Conservation (phyloP, 2,329 filamentous ascomycete species). For the Aspergillus quadricinctus region DNA sequence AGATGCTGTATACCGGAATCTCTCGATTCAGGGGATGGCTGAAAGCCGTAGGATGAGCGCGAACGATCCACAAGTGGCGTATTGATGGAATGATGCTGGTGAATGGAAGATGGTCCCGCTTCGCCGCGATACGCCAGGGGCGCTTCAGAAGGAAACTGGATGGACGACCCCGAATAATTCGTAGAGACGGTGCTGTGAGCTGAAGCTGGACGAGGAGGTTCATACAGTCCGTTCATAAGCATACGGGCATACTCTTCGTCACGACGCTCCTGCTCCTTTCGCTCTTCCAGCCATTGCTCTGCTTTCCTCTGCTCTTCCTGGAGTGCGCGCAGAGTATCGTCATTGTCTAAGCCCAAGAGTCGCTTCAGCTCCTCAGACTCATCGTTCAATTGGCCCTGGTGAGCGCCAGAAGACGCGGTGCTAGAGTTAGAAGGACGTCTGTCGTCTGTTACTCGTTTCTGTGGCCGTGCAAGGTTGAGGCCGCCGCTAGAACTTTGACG, state of each 20-base stretch:
- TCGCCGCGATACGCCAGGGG: not conserved
- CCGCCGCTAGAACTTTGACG: slow-evolving; percentile 3
- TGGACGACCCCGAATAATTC: slow-evolving; percentile 3
- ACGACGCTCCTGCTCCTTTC: slow-evolving; percentile 30
- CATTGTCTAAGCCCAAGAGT: slow-evolving; percentile 22
- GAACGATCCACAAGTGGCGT: not conserved
- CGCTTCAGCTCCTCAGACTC: slow-evolving; percentile 15
- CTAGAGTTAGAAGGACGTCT: not conserved
- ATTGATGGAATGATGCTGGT: not conserved
- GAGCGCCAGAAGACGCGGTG: not conserved
- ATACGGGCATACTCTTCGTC: slow-evolving; percentile 38
- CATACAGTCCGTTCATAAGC: slow-evolving; percentile 29
- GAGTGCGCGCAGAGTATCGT: slow-evolving; percentile 22
- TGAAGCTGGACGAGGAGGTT: slow-evolving; percentile 9
- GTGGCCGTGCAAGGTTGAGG: slow-evolving; percentile 2
- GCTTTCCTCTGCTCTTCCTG: slow-evolving; percentile 28
- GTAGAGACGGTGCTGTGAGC: slow-evolving; percentile 4
- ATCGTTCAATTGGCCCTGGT: slow-evolving; percentile 1
- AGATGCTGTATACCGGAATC: not conserved
- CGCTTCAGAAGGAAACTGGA: slow-evolving; percentile 1
- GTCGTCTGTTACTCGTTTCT: slow-evolving; percentile 8
- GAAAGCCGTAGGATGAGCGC: not conserved
- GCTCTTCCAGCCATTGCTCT: slow-evolving; percentile 27
- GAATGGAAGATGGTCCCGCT: not conserved
- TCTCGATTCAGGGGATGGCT: not conserved